Conservation (phyloP, 73 alveolate genomes). For the Uronychia binucleata region DNA sequence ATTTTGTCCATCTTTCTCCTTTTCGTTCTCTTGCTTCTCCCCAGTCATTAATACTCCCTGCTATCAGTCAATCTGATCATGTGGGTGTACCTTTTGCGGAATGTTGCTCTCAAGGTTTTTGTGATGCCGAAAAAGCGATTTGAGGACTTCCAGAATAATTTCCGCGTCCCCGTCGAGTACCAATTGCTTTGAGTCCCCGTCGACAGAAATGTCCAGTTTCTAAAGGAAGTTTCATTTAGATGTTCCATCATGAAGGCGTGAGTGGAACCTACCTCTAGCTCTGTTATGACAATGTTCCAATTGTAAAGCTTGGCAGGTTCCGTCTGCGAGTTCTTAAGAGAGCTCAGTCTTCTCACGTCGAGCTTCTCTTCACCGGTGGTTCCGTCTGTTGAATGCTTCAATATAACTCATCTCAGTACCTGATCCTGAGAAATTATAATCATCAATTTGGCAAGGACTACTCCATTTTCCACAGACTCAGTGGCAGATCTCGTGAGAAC, state of each 20-base stretch:
- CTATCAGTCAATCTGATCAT: too few species aligned
- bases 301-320: constrained; percentile 73
- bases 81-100: not conserved
- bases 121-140: not conserved
- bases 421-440: not conserved
- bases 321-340: constrained; percentile 61
- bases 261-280: constrained; percentile 30
- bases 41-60: too few species aligned
- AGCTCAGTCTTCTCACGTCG: constrained; percentile 12
- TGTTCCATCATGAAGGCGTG: not conserved
- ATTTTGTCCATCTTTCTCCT: constrained; percentile 10
- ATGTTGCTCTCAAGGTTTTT: not conserved
- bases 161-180: constrained; percentile 68
- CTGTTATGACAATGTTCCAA: constrained; percentile 71
- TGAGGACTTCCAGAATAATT: constrained; percentile 2
- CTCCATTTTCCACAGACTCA: not conserved
- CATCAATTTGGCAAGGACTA: not conserved
- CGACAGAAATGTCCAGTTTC: constrained; percentile 56
- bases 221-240: not conserved
- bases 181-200: constrained; percentile 61
- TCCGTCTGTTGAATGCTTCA: not conserved
- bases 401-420: not conserved
- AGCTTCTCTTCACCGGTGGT: not conserved
- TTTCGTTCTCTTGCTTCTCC: too few species aligned
- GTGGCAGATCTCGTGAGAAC: not conserved